These are phyloP conservation scores for Medicago ruthenica DNA, from an alignment of 306 rosid genomes.

Conservation along the genomic window DNA sequence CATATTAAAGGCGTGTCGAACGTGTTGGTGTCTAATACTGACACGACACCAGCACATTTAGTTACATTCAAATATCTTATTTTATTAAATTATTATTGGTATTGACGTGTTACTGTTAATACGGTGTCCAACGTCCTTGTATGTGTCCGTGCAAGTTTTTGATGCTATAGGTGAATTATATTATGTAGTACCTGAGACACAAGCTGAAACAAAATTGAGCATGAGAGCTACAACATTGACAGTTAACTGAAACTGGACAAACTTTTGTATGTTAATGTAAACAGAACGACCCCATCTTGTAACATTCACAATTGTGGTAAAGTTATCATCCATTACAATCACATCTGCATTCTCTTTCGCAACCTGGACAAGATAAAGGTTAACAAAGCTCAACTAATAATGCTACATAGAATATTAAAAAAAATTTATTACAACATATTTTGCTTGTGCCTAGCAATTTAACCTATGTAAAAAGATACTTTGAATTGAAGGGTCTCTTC, in stretches of 20 bases:
- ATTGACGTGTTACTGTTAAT: too few species aligned
- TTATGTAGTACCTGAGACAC: slow-evolving; percentile 57
- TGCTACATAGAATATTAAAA: too few species aligned
- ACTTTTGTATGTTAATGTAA: slow-evolving; percentile 89
- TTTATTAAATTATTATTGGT: too few species aligned
- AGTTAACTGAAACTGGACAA: slow-evolving; percentile 92
- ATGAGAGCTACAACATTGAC: slow-evolving; percentile 93
- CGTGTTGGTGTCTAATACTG: too few species aligned
- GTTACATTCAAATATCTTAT: too few species aligned
- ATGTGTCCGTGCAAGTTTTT: too few species aligned
- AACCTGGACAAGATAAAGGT: slow-evolving; percentile 57
- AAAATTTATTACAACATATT: not conserved
- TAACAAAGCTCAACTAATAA: slow-evolving; percentile 18
- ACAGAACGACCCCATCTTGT: slow-evolving; percentile 91
- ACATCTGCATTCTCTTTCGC: slow-evolving; percentile 98
- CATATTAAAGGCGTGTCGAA: too few species aligned
- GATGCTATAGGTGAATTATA: not conserved
- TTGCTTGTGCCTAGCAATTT: not conserved
- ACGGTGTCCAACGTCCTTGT: too few species aligned
- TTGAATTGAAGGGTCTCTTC: not conserved
- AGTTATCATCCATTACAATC: slow-evolving; percentile 88
- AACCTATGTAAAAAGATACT: not conserved
- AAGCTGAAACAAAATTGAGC: slow-evolving; percentile 84
- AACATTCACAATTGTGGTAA: slow-evolving; percentile 79
- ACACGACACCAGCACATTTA: too few species aligned